Evolutionary conservation across 495 filamentous ascomycete species (phyloP), one percentile per base, ranked within the genome.

Genomic region (Pyrenopolyporus hunteri): DNA sequence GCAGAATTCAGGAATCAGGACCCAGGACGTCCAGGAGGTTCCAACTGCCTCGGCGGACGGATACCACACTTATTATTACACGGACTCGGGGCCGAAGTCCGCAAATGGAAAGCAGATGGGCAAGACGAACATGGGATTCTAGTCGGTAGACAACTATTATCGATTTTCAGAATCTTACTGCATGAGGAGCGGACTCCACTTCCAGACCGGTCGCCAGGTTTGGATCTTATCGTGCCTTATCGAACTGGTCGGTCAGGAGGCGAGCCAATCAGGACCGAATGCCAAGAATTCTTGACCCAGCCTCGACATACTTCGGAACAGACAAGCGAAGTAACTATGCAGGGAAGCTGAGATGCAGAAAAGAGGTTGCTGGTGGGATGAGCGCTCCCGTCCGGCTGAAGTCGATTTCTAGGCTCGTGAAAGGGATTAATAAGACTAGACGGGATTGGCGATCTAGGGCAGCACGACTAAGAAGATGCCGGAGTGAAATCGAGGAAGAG

Each of bases 271-370:
- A 58, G 45, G 23, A 17, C n/a, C 1, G 20, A n/a, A 37, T 17
- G 63, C 63, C 63, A 66, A 66, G 63, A 49, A 32, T 47, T 25
- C 6, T n/a, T 22, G 35, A 59, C 35, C 62, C 56, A 57, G 44
- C 45, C 9, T 48, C 40, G 50, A 36, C 50, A 65, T 40, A 49
- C 39, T 66, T 66, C 51, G 63, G 63, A 40, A 62, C 63, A 57
- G 56, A 54, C 63, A 66, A 66, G 57, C 63, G 63, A 66, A 46
- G 37, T n/a, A n/a, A n/a, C n/a, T n/a, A n/a, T 66, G 57, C 57
- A 62, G 57, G 58, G 47, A 62, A 61, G 43, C 46, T 66, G 51
- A 66, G 63, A 20, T 66, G 63, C 63, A 66, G 58, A 56, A 57
- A 54, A 59, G 20, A 35, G 31, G 25, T 57, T 51, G 35, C 26